Evolutionary conservation across 768 basidiomycete genomes (phyloP).

Genomic region (Tricholoma bakamatsutake): DNA sequence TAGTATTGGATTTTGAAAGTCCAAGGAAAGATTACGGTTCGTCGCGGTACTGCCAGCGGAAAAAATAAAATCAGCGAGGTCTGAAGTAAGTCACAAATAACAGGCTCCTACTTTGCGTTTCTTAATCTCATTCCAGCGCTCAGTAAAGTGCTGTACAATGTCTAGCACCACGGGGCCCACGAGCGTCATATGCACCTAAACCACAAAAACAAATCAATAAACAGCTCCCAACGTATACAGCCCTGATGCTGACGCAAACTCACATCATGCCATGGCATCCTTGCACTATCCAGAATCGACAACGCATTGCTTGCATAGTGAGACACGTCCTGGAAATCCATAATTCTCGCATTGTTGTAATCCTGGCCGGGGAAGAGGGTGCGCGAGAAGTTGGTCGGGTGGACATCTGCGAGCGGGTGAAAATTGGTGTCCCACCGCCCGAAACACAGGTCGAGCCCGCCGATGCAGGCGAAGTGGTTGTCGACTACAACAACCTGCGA

Average conservation of each 20-base stretch:
- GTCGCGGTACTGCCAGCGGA: slow-evolving; percentile 31
- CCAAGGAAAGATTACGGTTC: slow-evolving; percentile 31
- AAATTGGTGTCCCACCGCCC: slow-evolving; percentile 95
- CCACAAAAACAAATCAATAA: not conserved
- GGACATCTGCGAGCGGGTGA: slow-evolving; percentile 88
- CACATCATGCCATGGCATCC: slow-evolving; percentile 98
- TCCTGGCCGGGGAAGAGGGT: slow-evolving; percentile 93
- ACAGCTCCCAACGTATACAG: not conserved
- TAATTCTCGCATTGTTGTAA: slow-evolving; percentile 84
- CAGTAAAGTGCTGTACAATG: slow-evolving; percentile 87
- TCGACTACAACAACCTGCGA: slow-evolving; percentile 73
- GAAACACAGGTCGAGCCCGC: slow-evolving; percentile 94
- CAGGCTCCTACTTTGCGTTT: slow-evolving; percentile 56
- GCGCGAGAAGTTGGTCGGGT: slow-evolving; percentile 76
- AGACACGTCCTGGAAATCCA: slow-evolving; percentile 81
- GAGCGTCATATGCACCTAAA: slow-evolving; percentile 78
- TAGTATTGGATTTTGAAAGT: not conserved
- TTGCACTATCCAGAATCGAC: slow-evolving; percentile 57
- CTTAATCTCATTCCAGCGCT: slow-evolving; percentile 90
- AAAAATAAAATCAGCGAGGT: not conserved
- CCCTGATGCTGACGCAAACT: slow-evolving; percentile 19
- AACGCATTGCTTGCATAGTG: slow-evolving; percentile 69
- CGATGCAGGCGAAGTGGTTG: slow-evolving; percentile 80
- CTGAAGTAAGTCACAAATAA: not conserved
- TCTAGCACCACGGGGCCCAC: slow-evolving; percentile 82